Evolutionary conservation across 345 rosid species (phyloP).

Genomic region (Dipteronia sinensis): DNA sequence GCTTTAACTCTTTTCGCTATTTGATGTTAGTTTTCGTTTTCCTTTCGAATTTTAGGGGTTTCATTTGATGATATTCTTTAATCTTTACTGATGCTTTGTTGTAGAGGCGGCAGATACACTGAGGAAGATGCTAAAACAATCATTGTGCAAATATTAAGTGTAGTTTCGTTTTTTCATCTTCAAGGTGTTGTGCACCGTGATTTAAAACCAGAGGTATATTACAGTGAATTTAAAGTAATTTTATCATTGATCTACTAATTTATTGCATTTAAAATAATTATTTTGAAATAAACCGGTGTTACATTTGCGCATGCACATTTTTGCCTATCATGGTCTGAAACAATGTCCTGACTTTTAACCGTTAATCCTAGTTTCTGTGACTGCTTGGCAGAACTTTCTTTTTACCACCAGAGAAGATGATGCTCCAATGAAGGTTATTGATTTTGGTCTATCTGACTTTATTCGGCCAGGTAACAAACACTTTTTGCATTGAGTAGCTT

Average conservation of each 20-base stretch:
- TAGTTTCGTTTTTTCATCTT: conserved; percentile 90
- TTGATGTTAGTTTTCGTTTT: neutral
- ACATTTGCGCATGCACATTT: neutral
- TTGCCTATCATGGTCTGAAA: neutral
- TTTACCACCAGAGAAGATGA: conserved; percentile 75
- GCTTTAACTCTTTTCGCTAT: neutral
- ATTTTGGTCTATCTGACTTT: conserved; percentile 93
- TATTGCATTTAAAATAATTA: conserved; percentile 7
- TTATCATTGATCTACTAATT: neutral
- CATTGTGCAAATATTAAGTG: conserved; percentile 74
- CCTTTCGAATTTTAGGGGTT: neutral
- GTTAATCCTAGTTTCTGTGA: conserved; percentile 18
- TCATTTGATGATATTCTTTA: conserved; percentile 5
- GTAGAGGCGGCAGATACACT: conserved; percentile 91
- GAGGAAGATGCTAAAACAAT: conserved; percentile 90
- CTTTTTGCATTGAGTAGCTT: conserved; percentile 6
- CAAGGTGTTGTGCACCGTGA: conserved; percentile 99
- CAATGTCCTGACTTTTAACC: neutral
- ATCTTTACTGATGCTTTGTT: conserved; percentile 18
- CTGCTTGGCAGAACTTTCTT: conserved; percentile 74
- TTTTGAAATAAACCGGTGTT: neutral
- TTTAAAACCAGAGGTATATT: conserved; percentile 87
- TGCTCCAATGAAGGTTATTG: conserved; percentile 87
- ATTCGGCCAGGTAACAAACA: conserved; percentile 61
- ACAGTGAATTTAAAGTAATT: conserved; percentile 5